These are phyloP conservation scores for Aspergillus bertholletiae DNA, from an alignment of 495 filamentous ascomycete genomes.

Conservation along the genomic window DNA sequence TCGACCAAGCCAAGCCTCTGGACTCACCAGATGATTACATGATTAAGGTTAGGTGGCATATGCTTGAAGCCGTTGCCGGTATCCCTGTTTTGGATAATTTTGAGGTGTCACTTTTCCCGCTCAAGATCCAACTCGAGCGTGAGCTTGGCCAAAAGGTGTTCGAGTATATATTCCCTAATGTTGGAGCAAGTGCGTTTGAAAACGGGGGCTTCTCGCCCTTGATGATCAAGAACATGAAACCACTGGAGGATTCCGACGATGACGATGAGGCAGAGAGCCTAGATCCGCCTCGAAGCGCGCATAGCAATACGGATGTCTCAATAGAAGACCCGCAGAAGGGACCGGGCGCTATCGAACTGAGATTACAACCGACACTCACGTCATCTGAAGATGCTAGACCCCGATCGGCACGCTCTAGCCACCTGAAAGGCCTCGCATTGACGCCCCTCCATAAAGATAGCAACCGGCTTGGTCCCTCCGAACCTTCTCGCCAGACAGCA, in stretches of 20 bases:
- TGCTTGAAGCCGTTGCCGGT: slow-evolving; percentile 95
- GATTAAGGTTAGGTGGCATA: slow-evolving; percentile 92
- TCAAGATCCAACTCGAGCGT: slow-evolving; percentile 90
- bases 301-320: slow-evolving; percentile 25
- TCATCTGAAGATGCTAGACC: slow-evolving; percentile 49
- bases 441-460: slow-evolving; percentile 35
- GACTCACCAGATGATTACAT: slow-evolving; percentile 62
- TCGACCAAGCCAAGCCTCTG: slow-evolving; percentile 57
- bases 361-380: slow-evolving; percentile 73
- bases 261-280: slow-evolving; percentile 31
- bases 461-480: slow-evolving; percentile 37
- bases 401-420: slow-evolving; percentile 24
- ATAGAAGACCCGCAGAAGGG: slow-evolving; percentile 45
- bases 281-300: slow-evolving; percentile 24
- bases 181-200: slow-evolving; percentile 54
- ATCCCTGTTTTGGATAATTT: slow-evolving; percentile 98
- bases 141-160: slow-evolving; percentile 93
- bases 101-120: slow-evolving; percentile 87
- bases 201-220: slow-evolving; percentile 75
- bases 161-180: slow-evolving; percentile 94
- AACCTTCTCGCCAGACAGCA: slow-evolving; percentile 10
- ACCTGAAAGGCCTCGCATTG: slow-evolving; percentile 46
- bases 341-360: slow-evolving; percentile 67
- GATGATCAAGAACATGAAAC: slow-evolving; percentile 72
- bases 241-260: slow-evolving; percentile 48